Evolutionary conservation across 257 asterid genomes (phyloP), one percentile per base, ranked within the genome.

Genomic region (Solanum sparsipilum): DNA sequence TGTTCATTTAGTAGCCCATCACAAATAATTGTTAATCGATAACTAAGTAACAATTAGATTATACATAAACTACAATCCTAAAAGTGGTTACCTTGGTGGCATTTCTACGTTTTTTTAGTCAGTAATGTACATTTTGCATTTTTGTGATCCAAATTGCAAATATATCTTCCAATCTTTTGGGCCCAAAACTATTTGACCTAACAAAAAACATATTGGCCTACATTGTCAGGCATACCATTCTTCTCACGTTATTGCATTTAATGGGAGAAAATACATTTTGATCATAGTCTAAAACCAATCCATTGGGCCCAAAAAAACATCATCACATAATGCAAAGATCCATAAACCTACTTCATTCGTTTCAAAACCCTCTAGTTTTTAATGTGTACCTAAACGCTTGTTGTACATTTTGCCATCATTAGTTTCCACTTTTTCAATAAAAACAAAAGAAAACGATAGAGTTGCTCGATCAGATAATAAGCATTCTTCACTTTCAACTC

Each of bases 151-250:
- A 76, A n/a, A 39, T 39, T 76, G 29, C 18, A 38, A 48, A 48
- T 82, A 18, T 48, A 31, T 48, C 70, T 82, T 82, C 86, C 12
- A 48, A 31, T 48, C 21, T 31, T 21, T 38, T 85, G 65, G 90
- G 91, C 74, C 91, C 87, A 71, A 68, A 23, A 35, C 87, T 68
- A 86, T 27, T 79, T 74, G 87, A 84, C 87, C 73, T 90, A 86
- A 86, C 63, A 31, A 72, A 84, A 83, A 71, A 86, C 89, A 89
- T 18, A 23, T 52, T 85, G 86, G 32, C 88, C 90, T 46, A 86
- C 87, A 89, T 92, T 92, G 92, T 86, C 84, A 88, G 88, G 44
- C 27, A 89, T 87, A 72, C 82, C 87, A 39, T 68, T 81, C 87
- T 68, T 23, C 83, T 87, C 91, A 88, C 52, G 92, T 84, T 84